Evolutionary conservation across 495 filamentous ascomycete species (phyloP).

Genomic region (Penicillium robsamsonii): DNA sequence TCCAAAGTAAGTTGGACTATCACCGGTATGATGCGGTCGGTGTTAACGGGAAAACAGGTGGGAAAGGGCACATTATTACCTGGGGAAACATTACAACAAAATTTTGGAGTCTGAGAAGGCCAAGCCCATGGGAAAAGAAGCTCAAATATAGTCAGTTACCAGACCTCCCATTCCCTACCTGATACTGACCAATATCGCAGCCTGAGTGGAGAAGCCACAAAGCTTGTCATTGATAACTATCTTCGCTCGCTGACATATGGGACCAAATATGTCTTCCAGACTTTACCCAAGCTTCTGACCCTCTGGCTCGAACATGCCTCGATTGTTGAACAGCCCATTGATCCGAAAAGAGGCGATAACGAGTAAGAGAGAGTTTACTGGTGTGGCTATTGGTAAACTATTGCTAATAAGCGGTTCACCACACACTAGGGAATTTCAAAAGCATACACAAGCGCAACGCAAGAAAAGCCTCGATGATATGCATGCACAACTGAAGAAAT

Average conservation of each 20-base stretch:
- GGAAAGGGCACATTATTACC: conserved; percentile 96
- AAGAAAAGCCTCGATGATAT: conserved; percentile 66
- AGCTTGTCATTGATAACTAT: conserved; percentile 90
- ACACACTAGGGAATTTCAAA: conserved; percentile 52
- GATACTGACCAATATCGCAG: conserved; percentile 21
- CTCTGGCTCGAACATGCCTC: conserved; percentile 91
- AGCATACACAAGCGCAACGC: conserved; percentile 53
- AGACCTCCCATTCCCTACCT: not conserved
- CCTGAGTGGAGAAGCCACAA: conserved; percentile 74
- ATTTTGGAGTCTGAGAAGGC: conserved; percentile 83
- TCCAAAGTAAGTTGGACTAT: conserved; percentile 27
- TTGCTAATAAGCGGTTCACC: conserved; percentile 8
- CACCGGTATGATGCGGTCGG: not conserved
- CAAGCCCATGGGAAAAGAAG: conserved; percentile 65
- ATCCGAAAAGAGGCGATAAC: conserved; percentile 62
- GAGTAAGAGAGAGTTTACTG: conserved; percentile 40
- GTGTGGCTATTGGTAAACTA: not conserved
- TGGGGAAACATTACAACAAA: conserved; percentile 97
- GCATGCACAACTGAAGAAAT: conserved; percentile 70
- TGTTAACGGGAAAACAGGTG: conserved; percentile 51
- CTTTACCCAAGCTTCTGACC: conserved; percentile 82
- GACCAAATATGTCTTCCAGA: conserved; percentile 93
- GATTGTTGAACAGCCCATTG: conserved; percentile 63
- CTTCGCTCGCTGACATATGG: conserved; percentile 81
- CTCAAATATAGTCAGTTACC: conserved; percentile 46